A percentile compares a stretch with the other conserved stretches of the same genome.
These are phyloP conservation scores for Alternaria conjuncta DNA, from an alignment of 2,329 filamentous ascomycete species.

Conservation along the genomic window DNA sequence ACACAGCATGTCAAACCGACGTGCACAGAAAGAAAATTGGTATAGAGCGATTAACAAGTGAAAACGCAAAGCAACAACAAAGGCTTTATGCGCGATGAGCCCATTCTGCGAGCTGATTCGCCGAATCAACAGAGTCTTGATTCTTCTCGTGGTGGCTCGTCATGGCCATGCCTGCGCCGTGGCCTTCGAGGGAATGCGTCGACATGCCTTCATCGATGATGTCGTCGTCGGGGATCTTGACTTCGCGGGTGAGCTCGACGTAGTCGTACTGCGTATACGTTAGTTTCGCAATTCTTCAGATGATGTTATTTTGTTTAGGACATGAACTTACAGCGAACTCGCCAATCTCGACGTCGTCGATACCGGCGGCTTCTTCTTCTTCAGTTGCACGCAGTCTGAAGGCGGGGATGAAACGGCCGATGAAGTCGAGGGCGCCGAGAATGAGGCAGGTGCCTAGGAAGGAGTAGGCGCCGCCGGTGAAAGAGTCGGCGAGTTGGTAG, in stretches of 20 bases:
- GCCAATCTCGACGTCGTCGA: conserved; percentile 89
- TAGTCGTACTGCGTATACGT: conserved; percentile 71
- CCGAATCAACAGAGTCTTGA: conserved; percentile 45
- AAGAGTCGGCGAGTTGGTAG: conserved; percentile 83
- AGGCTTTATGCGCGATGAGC: conserved; percentile 38
- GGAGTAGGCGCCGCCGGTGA: conserved; percentile 77
- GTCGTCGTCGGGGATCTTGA: conserved; percentile 36
- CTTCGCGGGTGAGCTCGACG: conserved; percentile 78
- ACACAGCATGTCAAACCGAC: neutral
- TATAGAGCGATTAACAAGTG: conserved; percentile 13
- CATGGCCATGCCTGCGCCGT: conserved; percentile 36
- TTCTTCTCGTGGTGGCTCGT: conserved; percentile 46
- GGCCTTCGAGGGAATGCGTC: conserved; percentile 38
- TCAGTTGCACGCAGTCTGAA: conserved; percentile 75
- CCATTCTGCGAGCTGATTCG: conserved; percentile 45
- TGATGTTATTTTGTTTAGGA: too few species aligned
- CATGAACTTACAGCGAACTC: conserved; percentile 74
- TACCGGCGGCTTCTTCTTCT: conserved; percentile 82
- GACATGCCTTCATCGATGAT: conserved; percentile 43
- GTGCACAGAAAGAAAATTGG: conserved; percentile 9
- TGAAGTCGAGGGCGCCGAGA: conserved; percentile 63
- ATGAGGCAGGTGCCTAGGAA: conserved; percentile 80
- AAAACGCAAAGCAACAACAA: neutral
- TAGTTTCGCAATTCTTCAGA: too few species aligned
- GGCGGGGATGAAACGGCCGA: conserved; percentile 80